Percentiles rank a stretch among this genome's conserved stretches.
Evolutionary conservation across 1,284 basidiomycete species (phyloP).

Genomic region (Rhodotorula sp.): DNA sequence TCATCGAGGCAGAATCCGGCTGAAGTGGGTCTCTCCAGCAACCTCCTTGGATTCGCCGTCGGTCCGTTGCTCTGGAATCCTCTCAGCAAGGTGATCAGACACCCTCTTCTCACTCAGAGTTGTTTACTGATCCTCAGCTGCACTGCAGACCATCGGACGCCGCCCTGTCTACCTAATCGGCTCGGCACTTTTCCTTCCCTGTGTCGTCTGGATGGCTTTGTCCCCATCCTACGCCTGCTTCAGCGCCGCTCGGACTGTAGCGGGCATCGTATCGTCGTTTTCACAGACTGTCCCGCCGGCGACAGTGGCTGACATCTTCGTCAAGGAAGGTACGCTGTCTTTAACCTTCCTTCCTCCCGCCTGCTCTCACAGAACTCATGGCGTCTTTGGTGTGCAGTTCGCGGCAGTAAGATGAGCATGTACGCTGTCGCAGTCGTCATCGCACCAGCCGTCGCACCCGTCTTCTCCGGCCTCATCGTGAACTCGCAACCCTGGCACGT

Average conservation of each 20-base stretch:
- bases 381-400: slow-evolving; percentile 12
- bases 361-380: not conserved
- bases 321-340: slow-evolving; percentile 34
- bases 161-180: slow-evolving; percentile 49
- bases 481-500: slow-evolving; percentile 42
- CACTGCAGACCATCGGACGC: slow-evolving; percentile 40
- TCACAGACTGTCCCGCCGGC: slow-evolving; percentile 45
- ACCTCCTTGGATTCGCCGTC: slow-evolving; percentile 50
- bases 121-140: not conserved
- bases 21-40: slow-evolving; percentile 1
- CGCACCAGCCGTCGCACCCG: slow-evolving; percentile 47
- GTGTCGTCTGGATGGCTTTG: slow-evolving; percentile 47
- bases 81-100: slow-evolving; percentile 32
- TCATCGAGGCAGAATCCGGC: too few species aligned
- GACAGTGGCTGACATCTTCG: slow-evolving; percentile 45
- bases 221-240: slow-evolving; percentile 37
- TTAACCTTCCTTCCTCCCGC: not conserved
- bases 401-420: slow-evolving; percentile 48
- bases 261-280: slow-evolving; percentile 40
- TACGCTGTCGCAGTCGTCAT: slow-evolving; percentile 40
- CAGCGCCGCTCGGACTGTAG: slow-evolving; percentile 41
- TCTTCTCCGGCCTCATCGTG: slow-evolving; percentile 48
- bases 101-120: not conserved
- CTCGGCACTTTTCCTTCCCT: slow-evolving; percentile 48
- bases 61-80: slow-evolving; percentile 47